These are phyloP conservation scores for Epichloe uncinata DNA, from an alignment of 2,329 filamentous ascomycete species.

Conservation along the genomic window DNA sequence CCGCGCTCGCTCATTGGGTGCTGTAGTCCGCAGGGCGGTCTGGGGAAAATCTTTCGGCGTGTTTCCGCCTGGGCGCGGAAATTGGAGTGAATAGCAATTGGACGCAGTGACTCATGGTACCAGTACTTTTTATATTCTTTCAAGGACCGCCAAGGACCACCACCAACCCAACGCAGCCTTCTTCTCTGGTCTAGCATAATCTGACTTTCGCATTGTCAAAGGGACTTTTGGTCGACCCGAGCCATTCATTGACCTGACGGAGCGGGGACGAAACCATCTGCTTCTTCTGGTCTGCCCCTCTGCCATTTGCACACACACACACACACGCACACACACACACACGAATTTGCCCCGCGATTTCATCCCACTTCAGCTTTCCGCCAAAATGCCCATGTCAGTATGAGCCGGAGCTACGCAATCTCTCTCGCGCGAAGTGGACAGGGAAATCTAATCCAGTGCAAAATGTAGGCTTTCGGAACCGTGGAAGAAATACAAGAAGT, in stretches of 20 bases:
- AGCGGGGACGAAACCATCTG: no score
- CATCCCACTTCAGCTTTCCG: background rate
- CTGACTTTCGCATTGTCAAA: no score
- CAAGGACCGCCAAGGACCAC: no score
- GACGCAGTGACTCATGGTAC: background rate
- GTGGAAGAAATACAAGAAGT: slow-evolving; percentile 62
- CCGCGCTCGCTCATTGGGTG: background rate
- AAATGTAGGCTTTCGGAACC: slow-evolving; percentile 56
- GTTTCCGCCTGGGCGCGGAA: no score
- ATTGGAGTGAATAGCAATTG: background rate
- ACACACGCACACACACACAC: background rate
- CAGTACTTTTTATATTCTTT: no score
- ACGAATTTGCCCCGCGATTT: background rate
- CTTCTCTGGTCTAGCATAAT: no score
- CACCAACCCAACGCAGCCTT: no score
- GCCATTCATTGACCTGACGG: no score
- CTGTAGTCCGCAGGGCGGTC: background rate
- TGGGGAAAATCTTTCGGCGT: background rate
- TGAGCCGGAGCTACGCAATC: no score
- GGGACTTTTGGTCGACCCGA: no score
- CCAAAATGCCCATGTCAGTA: slow-evolving; percentile 9
- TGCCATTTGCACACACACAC: background rate
- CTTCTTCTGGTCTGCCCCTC: background rate
- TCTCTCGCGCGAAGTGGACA: no score
- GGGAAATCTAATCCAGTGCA: background rate